Conservation (phyloP, 139 green algal genomes). For the Picochlorum sp. region DNA sequence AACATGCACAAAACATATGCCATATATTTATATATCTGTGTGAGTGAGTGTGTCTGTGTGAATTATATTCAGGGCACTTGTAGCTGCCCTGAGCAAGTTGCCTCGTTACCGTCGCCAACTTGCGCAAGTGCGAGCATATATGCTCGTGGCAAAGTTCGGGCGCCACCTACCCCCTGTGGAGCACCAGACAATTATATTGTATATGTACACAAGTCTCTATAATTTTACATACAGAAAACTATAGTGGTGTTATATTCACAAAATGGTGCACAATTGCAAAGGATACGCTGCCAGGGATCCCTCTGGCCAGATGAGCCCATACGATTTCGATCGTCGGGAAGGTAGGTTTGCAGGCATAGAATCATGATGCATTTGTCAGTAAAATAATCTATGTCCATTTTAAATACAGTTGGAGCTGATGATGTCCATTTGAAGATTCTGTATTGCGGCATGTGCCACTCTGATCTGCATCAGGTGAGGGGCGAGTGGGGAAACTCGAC, state of each 20-base stretch:
- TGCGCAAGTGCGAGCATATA: no score
- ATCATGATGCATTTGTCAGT: not conserved
- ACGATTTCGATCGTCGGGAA: not conserved
- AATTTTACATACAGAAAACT: no score
- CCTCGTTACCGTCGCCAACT: no score
- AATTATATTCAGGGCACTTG: no score
- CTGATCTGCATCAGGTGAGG: slow-evolving; percentile 67
- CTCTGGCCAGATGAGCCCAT: not conserved
- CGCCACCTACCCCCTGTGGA: no score
- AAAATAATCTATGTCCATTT: slow-evolving; percentile 23
- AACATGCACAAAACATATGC: no score
- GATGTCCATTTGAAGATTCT: slow-evolving; percentile 60
- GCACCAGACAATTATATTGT: no score
- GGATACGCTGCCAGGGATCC: not conserved
- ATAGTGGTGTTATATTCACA: not conserved
- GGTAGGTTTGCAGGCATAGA: not conserved
- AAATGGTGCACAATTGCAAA: not conserved
- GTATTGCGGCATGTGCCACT: slow-evolving; percentile 65
- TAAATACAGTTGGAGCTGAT: slow-evolving; percentile 25
- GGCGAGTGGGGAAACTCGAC: slow-evolving; percentile 46
- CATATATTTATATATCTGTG: no score
- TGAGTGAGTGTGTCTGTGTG: no score
- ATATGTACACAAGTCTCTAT: no score
- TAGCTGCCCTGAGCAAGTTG: no score
- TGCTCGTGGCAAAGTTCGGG: no score